phyloP scores from a whole-genome alignment of 306 rosid genomes.

The apple (Malus domestica) region ASM211411v1 NC_041805.1:12607001-12607500 shows the following conservation, averaged over 20 bases:
- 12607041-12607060: slow-evolving; percentile 91
- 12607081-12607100: slow-evolving; percentile 90
- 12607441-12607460: background rate
- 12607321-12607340: slow-evolving; percentile 92
- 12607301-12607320: slow-evolving; percentile 87
- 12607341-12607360: slow-evolving; percentile 97
- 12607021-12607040: slow-evolving; percentile 68
- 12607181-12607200: slow-evolving; percentile 3
- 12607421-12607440: background rate
- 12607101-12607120: slow-evolving; percentile 96
- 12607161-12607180: slow-evolving; percentile 13
- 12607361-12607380: slow-evolving; percentile 93
- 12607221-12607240: slow-evolving; percentile 9
- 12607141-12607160: slow-evolving; percentile 71
- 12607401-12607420: slow-evolving; percentile 41
- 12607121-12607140: slow-evolving; percentile 88
- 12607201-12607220: background rate
- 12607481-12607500: background rate
- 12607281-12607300: slow-evolving; percentile 87
- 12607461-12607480: background rate
- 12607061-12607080: slow-evolving; percentile 84
- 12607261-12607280: slow-evolving; percentile 94
- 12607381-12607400: slow-evolving; percentile 89
- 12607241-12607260: slow-evolving; percentile 95
- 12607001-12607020: background rate